Evolutionary conservation across 208 protist genomes (phyloP), one percentile per base, ranked within the genome.

Genomic region (Acanthamoeba rhysodes): DNA sequence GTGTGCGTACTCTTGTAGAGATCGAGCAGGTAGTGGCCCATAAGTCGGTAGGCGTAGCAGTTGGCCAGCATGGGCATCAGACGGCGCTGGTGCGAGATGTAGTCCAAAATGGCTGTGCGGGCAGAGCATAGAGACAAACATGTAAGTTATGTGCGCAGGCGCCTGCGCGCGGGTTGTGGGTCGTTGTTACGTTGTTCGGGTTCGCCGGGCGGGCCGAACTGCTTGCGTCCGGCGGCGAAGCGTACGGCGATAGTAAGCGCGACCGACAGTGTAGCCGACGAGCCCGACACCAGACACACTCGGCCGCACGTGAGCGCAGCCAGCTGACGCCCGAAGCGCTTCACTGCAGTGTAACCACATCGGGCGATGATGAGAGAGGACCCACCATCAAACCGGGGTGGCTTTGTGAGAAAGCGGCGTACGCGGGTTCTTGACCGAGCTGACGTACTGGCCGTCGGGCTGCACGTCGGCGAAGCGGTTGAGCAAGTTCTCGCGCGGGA

Each of bases 401-500:
- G 37, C n/a, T 18, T 48, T 9, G 37, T 45, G 70, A 16, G 45
- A 0, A 48, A 9, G 45, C 5, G 76, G 59, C 80, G 41, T 62
- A 88, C 80, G 41, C 16, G 41, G 50, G 50, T 29, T 66, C 50
- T 88, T 88, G 53, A 88, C 53, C 24, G 80, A 64, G 50, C 50
- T 88, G 24, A 88, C 53, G 29, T 88, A 88, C 41, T 55, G 18
- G 48, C 80, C 80, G 34, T 62, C 80, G n/a, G 80, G 80, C 80
- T 64, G 41, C 41, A 88, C 80, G 29, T 88, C 80, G 80, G 50
- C 80, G 82, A 93, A 72, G 9, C 50, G 20, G 88, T 93, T 93
- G 59, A 93, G 88, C 16, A 93, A 45, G 88, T 93, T 72, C 68
- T 68, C 88, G 10, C 88, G 88, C 20, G 88, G 88, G 37, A 93